Conservation (phyloP, 2,329 filamentous ascomycete species). For the Amylocarpus encephaloides region DNA sequence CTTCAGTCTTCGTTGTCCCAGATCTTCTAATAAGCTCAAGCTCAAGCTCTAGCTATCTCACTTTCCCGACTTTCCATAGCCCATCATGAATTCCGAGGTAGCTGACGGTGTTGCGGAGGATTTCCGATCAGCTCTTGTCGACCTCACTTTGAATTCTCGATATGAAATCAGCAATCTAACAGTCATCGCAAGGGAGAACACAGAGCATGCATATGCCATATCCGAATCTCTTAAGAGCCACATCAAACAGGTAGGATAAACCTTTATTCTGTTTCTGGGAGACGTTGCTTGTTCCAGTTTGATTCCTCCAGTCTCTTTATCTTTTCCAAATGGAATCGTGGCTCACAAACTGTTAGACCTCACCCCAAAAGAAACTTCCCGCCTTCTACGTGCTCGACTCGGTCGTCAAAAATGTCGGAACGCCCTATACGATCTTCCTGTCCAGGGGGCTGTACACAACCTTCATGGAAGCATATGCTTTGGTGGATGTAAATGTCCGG, state of each 20-base stretch:
- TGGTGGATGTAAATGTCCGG: slow-evolving; percentile 76
- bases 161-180: slow-evolving; percentile 97
- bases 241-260: slow-evolving; percentile 76
- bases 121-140: slow-evolving; percentile 88
- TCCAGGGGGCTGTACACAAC: slow-evolving; percentile 86
- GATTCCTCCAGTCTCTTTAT: slow-evolving; percentile 3
- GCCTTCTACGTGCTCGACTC: slow-evolving; percentile 98
- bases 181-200: slow-evolving; percentile 95
- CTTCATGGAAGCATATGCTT: slow-evolving; percentile 93
- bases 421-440: slow-evolving; percentile 93
- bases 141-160: slow-evolving; percentile 83
- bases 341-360: slow-evolving; percentile 52
- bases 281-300: slow-evolving; percentile 15
- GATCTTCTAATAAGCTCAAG: slow-evolving; percentile 16
- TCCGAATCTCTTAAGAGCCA: slow-evolving; percentile 86
- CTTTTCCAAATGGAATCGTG: slow-evolving; percentile 18
- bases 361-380: slow-evolving; percentile 82
- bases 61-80: slow-evolving; percentile 25
- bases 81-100: slow-evolving; percentile 56
- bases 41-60: slow-evolving; percentile 9
- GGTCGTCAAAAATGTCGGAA: slow-evolving; percentile 97
- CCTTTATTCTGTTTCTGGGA: slow-evolving; percentile 25
- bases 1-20: slow-evolving; percentile 8
- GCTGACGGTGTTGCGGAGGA: slow-evolving; percentile 87
- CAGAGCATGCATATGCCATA: slow-evolving; percentile 89